phyloP scores from a whole-genome alignment of 2,329 filamentous ascomycete genomes.

The Fusarium caatingaense region DNA sequence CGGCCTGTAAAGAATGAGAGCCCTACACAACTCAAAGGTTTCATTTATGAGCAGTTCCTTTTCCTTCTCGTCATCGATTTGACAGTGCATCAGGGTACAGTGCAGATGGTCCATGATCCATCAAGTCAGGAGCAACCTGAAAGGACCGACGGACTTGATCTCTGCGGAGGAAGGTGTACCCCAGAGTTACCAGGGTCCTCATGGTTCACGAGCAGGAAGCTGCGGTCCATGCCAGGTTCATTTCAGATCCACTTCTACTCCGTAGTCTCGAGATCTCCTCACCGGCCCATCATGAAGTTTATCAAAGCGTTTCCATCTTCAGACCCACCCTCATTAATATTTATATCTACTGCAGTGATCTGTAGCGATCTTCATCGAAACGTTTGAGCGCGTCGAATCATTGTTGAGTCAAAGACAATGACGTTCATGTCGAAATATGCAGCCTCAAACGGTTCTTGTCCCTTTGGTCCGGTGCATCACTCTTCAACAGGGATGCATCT shows the following conservation, averaged over 20 bases:
- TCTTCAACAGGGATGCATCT: slow-evolving; percentile 37
- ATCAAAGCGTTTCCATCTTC: slow-evolving; percentile 23
- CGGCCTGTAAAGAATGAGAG: slow-evolving; percentile 31
- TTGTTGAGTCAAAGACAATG: slow-evolving; percentile 9
- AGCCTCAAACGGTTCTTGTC: slow-evolving; percentile 15
- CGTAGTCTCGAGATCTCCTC: slow-evolving; percentile 20
- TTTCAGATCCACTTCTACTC: slow-evolving; percentile 18
- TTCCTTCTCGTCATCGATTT: slow-evolving; percentile 15
- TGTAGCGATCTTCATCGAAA: background rate
- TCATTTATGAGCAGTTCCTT: background rate
- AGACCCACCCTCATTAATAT: slow-evolving; percentile 18
- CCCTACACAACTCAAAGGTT: background rate
- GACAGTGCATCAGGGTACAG: background rate
- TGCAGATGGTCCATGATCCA: background rate
- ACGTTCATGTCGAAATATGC: slow-evolving; percentile 2
- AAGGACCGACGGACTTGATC: background rate
- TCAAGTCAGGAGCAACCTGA: background rate
- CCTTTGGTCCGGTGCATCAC: slow-evolving; percentile 40
- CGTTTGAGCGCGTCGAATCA: slow-evolving; percentile 8
- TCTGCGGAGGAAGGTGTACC: slow-evolving; percentile 36
- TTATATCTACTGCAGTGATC: background rate
- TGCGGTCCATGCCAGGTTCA: slow-evolving; percentile 31
- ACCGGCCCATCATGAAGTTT: slow-evolving; percentile 33
- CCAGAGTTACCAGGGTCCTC: slow-evolving; percentile 30
- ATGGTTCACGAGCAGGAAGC: slow-evolving; percentile 32